phyloP scores from a whole-genome alignment of 2,329 filamentous ascomycete genomes.

The Exophiala viscosa region DNA sequence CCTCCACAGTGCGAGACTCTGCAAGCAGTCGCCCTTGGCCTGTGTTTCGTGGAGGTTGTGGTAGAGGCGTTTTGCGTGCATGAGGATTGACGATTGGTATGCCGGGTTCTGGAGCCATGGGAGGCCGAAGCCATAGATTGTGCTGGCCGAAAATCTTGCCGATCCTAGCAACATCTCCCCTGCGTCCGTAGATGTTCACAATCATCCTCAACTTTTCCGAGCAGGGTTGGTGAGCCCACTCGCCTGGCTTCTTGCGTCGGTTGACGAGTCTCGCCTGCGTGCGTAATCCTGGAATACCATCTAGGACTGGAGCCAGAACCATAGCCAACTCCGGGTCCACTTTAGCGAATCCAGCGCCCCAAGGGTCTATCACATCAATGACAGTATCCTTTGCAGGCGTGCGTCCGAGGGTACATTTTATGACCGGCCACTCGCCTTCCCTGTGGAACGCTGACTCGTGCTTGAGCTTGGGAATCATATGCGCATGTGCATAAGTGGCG shows the following conservation, averaged over 20 bases:
- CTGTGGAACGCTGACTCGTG: constrained; percentile 11
- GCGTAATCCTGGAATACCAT: constrained; percentile 63
- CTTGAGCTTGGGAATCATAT: constrained; percentile 27
- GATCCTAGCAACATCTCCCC: constrained; percentile 61
- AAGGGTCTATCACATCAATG: constrained; percentile 72
- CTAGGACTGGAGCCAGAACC: constrained; percentile 69
- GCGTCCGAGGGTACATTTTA: constrained; percentile 24
- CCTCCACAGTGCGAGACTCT: constrained; percentile 68
- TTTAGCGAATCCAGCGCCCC: constrained; percentile 68
- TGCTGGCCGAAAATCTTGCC: constrained; percentile 65
- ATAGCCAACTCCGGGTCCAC: constrained; percentile 65
- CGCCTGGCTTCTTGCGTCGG: constrained; percentile 60
- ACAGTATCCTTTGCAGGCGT: constrained; percentile 39
- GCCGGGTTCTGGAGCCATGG: constrained; percentile 62
- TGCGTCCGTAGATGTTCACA: constrained; percentile 75
- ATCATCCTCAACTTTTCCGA: constrained; percentile 63
- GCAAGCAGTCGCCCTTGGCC: constrained; percentile 31
- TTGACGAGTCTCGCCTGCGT: constrained; percentile 68
- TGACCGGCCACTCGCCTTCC: constrained; percentile 26
- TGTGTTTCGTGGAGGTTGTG: constrained; percentile 30
- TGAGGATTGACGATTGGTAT: constrained; percentile 77
- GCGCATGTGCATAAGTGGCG: constrained; percentile 20
- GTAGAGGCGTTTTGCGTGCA: constrained; percentile 46
- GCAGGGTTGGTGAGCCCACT: constrained; percentile 60
- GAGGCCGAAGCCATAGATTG: constrained; percentile 65